Base-by-base conservation (phyloP, 306 rosid genomes). In the Begonia masoniana region DNA sequence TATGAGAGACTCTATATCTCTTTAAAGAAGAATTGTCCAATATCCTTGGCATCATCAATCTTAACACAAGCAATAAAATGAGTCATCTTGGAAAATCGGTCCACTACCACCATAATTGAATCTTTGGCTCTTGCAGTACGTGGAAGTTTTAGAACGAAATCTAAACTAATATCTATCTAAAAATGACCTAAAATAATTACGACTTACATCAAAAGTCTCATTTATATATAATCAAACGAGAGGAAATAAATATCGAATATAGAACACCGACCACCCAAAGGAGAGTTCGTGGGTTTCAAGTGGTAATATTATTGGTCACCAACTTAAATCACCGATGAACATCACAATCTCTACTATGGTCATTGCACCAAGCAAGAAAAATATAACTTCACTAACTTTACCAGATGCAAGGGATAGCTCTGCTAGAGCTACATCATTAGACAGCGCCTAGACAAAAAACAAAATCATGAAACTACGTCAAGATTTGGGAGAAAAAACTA, bases 261-360 rank as follows among this genome's bases (percentile, higher is more conserved):
- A 54, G 51, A 65, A 64, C 58, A 79, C 85, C 78, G 63, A 91
- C 97, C 94, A 85, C 96, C 96, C 97, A 91, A 53, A 91, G 94
- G 48, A 91, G 96, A 21, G 71, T 77, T 65, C 85, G 77, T 12
- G 96, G 92, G 57, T 83, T 91, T 73, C 94, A 79, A 65, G 97
- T 85, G 58, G 83, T 91, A 50, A 91, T 91, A 57, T 74, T 85
- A 75, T 85, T 94, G 14, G 96, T 81, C 71, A 91, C 94, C 72
- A 91, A 71, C 77, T 91, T 91, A 75, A 91, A 91, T 64, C 97
- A 94, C 71, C 83, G 97, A 83, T 91, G 96, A 59, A 96, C 82
- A 51, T 91, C 96, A 54, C 61, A 43, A 91, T 78, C 70, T 91
- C 96, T 53, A 91, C 96, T 57, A 91, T 91, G 51, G 96, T 91